Base-by-base conservation (phyloP, 2,329 filamentous ascomycete species). In the Fusarium nodosum region DNA sequence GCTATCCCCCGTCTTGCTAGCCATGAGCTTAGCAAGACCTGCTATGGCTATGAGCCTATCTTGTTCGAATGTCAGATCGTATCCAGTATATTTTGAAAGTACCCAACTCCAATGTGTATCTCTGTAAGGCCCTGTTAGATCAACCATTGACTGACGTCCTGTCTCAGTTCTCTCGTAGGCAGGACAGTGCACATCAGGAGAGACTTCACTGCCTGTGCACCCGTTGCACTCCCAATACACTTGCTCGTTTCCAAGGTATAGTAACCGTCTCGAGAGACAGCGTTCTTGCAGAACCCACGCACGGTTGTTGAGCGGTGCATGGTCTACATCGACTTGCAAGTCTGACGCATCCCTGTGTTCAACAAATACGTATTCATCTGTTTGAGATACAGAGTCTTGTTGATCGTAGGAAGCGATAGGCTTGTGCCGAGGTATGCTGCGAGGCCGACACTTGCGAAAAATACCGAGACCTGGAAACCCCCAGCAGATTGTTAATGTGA, bases 81-180 rank as follows among this genome's bases (percentile, higher is more conserved):
- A 39, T 2, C 0, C 0, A 0, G 52, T 57, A 33, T 60, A 60
- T 5, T 22, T 15, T 5, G 2, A 1, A 5, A n/a, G 41, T 12
- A 15, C 4, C 12, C 0, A 1, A 6, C 9, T 1, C 50, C 50
- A 44, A 3, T 15, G 12, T 1, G 0, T 4, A 6, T 13, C 9
- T 11, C 5, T 31, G 1, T 24, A 9, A 0, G 5, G 15, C 0
- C 41, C 41, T 6, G 38, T 30, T 1, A 34, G 36, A n/a, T 31
- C 8, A 0, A 10, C 11, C 28, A 58, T 16, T 2, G 55, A 58
- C 1, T 24, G 0, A 2, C 38, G 56, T 4, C 28, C 20, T 1
- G n/a, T 7, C 2, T 22, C n/a, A 15, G 36, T 20, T 13, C 11
- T 39, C 12, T 13, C 7, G 12, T 20, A 20, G 2, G 36, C 12